Evolutionary conservation across 75 land plant species (phyloP).

Genomic region (Selaginella tamariscina): DNA sequence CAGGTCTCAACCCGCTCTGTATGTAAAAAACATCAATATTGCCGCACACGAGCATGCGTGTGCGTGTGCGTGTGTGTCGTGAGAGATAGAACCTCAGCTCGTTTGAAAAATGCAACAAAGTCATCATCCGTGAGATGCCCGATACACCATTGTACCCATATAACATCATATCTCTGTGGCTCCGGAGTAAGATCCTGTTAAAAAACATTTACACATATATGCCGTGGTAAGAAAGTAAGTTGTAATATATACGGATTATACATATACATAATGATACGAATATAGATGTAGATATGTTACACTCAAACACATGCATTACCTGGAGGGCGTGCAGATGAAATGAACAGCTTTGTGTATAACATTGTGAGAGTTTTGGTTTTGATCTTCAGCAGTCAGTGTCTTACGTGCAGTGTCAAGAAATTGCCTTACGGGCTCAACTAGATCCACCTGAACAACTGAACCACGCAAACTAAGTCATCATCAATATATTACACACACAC

Average conservation of each 20-base stretch:
- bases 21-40: too few species aligned
- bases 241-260: too few species aligned
- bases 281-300: background rate
- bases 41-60: too few species aligned
- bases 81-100: constrained; percentile 59
- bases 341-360: constrained; percentile 10
- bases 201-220: too few species aligned
- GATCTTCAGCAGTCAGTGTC: constrained; percentile 25
- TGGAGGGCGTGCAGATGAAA: constrained; percentile 83
- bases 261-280: too few species aligned
- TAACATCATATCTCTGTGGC: constrained; percentile 80
- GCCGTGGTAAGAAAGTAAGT: too few species aligned
- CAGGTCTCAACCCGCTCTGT: constrained; percentile 80
- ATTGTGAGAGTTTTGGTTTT: constrained; percentile 14
- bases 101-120: constrained; percentile 71
- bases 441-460: constrained; percentile 67
- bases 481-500: too few species aligned
- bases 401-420: constrained; percentile 73
- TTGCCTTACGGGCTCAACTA: constrained; percentile 93
- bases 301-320: constrained; percentile 26
- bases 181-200: constrained; percentile 84
- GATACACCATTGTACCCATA: constrained; percentile 99
- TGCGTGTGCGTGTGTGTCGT: too few species aligned
- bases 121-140: constrained; percentile 91
- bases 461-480: background rate